Base-by-base conservation (phyloP, 148 eudicot genomes). In the Nepenthes gracilis region DNA sequence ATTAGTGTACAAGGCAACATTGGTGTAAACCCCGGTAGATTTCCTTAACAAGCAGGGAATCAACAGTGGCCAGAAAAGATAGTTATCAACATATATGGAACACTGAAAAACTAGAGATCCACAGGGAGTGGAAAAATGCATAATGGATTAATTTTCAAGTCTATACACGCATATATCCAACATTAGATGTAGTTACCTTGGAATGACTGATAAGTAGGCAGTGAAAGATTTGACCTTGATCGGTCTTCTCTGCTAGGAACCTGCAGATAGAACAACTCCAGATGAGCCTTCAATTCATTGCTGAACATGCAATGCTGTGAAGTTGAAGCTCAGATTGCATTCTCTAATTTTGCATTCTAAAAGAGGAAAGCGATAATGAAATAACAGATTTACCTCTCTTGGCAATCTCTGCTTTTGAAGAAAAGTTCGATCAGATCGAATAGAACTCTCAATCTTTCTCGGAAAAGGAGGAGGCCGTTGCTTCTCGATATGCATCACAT, bases 221-320 rank as follows among this genome's bases (percentile, higher is more conserved):
- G 43, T 12, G 82, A 47, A 61, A 72, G 79, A 59, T 72, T 82
- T 62, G 76, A 67, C 68, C 85, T 79, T 45, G 74, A 65, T 35
- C 79, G 71, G 55, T 85, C 91, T 54, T 87, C 95, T 72, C 86
- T 85, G 51, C 79, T 83, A 61, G 73, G 71, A 74, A 72, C 80
- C 97, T 90, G 78, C 65, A 73, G 55, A 76, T n/a, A 35, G 23
- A 54, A 33, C 32, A 58, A 55, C 2, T 8, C 1, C 14, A 55
- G 2, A 23, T 9, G 32, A 55, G 2, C 7, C 11, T 36, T 8
- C 3, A 8, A 3, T 40, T 49, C n/a, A 49, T 12, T 49, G 53
- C 53, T 49, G 13, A 49, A 11, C 53, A 11, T 11, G 53, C 13
- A 49, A 23, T 23, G 23, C 23, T 23, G 23, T 23, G 15, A 49